Base-by-base conservation (phyloP, 192 early-diverging fungal species). In the Coemansia sp. region DNA sequence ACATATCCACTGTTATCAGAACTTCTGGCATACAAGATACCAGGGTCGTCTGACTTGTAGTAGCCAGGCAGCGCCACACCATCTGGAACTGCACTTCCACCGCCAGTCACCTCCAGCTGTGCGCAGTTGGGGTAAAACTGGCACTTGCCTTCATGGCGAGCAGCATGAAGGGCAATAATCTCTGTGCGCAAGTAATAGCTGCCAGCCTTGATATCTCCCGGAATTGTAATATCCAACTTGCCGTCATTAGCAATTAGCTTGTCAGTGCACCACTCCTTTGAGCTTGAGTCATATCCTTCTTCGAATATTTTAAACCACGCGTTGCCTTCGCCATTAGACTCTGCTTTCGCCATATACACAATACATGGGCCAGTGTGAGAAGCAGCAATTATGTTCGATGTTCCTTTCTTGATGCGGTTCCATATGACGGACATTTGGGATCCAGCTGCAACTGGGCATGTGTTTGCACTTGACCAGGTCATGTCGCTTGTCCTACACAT, bases 221-320 rank as follows among this genome's bases (percentile, higher is more conserved):
- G 77, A 15, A 80, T 75, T 0, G 63, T 66, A 8, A 74, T 32
- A 8, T 66, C 57, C 7, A 73, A 35, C 43, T 48, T 64, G 1
- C 76, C 76, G 1, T 60, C 17, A 29, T 74, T 67, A 3, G 17
- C 43, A 41, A 67, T 75, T 11, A 80, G 15, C 29, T 54, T 74
- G 23, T 67, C 61, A 2, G 62, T 71, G 53, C 68, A 62, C 77
- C 77, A 80, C 23, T 62, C 8, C 22, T 67, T 71, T 19, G 58
- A 39, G n/a, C 14, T 56, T 4, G 66, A 47, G 12, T 69, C 12
- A 37, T 43, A 79, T 0, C 72, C 72, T 4, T 79, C 60, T 25
- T 74, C 72, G 41, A 48, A 67, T 11, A 75, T 71, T 48, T 80
- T 80, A 58, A 67, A 70, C 77, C 73, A 80, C 1, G 57, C 62